Conservation (phyloP, 2,329 filamentous ascomycete species). For the Cercospora sp. region DNA sequence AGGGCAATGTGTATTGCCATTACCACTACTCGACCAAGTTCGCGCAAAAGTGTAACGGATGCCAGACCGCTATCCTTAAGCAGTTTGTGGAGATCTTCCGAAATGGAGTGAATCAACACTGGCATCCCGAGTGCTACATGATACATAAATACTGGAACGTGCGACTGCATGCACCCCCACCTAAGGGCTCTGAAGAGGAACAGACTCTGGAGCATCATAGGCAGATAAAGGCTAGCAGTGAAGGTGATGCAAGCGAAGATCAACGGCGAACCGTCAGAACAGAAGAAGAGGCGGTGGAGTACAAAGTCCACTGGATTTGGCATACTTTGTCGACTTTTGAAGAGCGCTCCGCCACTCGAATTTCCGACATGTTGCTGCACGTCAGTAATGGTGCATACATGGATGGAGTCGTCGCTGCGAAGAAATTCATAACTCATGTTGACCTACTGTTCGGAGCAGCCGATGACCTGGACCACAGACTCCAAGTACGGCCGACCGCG, state of each 20-base stretch:
- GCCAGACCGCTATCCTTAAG: slow-evolving; percentile 94
- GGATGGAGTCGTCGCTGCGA: slow-evolving; percentile 90
- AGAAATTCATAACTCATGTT: slow-evolving; percentile 94
- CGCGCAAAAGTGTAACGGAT: slow-evolving; percentile 93
- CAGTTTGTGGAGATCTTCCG: slow-evolving; percentile 99
- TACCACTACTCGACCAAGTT: slow-evolving; percentile 99
- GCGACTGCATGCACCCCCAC: slow-evolving; percentile 58
- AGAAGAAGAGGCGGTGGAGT: slow-evolving; percentile 92
- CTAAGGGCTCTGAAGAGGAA: slow-evolving; percentile 43
- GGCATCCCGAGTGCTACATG: slow-evolving; percentile 99
- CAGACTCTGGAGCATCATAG: slow-evolving; percentile 29
- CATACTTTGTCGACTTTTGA: slow-evolving; percentile 96
- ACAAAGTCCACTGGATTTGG: slow-evolving; percentile 98
- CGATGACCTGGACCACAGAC: slow-evolving; percentile 76
- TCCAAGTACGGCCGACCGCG: slow-evolving; percentile 55
- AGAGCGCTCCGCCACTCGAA: slow-evolving; percentile 95
- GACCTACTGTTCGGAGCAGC: slow-evolving; percentile 88
- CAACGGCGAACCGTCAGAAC: slow-evolving; percentile 74
- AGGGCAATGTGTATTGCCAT: slow-evolving; percentile 94
- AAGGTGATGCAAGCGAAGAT: slow-evolving; percentile 63
- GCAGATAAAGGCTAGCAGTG: slow-evolving; percentile 37
- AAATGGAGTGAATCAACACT: slow-evolving; percentile 97
- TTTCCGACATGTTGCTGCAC: slow-evolving; percentile 97
- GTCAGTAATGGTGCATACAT: slow-evolving; percentile 97
- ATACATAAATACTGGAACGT: slow-evolving; percentile 99